These are phyloP conservation scores for Monosporascus cannonballus DNA, from an alignment of 2,329 filamentous ascomycete species.

Conservation along the genomic window DNA sequence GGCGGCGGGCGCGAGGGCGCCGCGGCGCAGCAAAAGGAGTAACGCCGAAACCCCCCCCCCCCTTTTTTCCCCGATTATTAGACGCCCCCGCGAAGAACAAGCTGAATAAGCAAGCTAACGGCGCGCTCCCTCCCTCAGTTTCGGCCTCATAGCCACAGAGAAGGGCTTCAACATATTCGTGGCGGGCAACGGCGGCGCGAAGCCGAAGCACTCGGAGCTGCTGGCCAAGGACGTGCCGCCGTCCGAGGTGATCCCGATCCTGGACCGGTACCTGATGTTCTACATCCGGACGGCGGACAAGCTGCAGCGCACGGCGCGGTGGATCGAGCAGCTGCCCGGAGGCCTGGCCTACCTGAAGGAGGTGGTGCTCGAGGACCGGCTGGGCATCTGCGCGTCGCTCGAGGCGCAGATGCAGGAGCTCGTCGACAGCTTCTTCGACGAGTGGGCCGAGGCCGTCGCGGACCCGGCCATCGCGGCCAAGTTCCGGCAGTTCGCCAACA, in stretches of 20 bases:
- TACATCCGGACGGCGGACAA: slow-evolving; percentile 91
- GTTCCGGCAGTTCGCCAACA: slow-evolving; percentile 84
- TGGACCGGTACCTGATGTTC: slow-evolving; percentile 87
- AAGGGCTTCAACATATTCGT: slow-evolving; percentile 94
- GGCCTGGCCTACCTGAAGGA: slow-evolving; percentile 77
- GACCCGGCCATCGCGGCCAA: slow-evolving; percentile 59
- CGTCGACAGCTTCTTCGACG: slow-evolving; percentile 79
- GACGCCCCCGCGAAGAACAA: slow-evolving; percentile 60
- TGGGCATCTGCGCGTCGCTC: slow-evolving; percentile 77
- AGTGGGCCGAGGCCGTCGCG: slow-evolving; percentile 80
- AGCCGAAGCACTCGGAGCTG: slow-evolving; percentile 74
- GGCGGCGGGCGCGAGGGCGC: too few species aligned
- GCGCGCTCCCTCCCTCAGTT: slow-evolving; percentile 38
- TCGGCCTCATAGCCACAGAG: slow-evolving; percentile 85
- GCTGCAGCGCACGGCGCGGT: slow-evolving; percentile 80
- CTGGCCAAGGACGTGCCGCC: slow-evolving; percentile 82
- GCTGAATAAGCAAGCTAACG: slow-evolving; percentile 15
- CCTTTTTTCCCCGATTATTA: not conserved
- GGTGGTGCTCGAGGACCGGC: slow-evolving; percentile 77
- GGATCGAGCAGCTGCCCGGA: slow-evolving; percentile 78
- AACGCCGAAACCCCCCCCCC: slow-evolving; percentile 24
- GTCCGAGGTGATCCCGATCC: slow-evolving; percentile 72
- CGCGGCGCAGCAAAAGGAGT: too few species aligned
- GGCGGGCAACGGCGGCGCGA: slow-evolving; percentile 82
- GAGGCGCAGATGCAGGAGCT: slow-evolving; percentile 85